Evolutionary conservation across 306 rosid species (phyloP).

Genomic region (Macrotyloma uniflorum): DNA sequence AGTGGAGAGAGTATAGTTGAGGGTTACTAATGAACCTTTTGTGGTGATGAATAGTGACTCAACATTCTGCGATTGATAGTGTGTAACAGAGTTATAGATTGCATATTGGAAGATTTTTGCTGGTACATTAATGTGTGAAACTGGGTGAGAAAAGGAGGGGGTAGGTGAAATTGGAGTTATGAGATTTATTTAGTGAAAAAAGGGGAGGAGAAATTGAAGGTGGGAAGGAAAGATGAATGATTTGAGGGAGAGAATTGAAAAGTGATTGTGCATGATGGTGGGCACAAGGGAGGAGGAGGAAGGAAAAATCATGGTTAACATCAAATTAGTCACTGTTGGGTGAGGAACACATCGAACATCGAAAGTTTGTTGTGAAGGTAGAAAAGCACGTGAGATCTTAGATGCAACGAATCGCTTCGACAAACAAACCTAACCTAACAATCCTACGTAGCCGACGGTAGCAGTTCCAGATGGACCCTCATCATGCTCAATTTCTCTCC

Average conservation of each 20-base stretch:
- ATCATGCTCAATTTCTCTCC: neutral
- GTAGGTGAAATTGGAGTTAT: too few species aligned
- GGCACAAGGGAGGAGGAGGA: neutral
- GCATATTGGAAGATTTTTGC: too few species aligned
- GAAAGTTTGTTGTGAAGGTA: neutral
- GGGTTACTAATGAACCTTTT: neutral
- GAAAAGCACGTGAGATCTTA: neutral
- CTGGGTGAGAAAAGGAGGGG: neutral
- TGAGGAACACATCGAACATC: neutral
- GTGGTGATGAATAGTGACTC: neutral
- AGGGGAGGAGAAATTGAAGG: neutral
- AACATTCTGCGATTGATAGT: neutral
- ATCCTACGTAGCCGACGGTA: constrained; percentile 25
- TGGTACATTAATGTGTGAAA: neutral
- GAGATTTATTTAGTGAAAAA: too few species aligned
- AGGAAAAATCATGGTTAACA: neutral
- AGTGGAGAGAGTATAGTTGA: neutral
- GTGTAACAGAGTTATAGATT: too few species aligned
- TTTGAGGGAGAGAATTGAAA: neutral
- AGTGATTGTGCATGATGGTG: neutral
- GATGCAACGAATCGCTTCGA: neutral
- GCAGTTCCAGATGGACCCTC: constrained; percentile 18
- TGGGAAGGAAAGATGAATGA: too few species aligned
- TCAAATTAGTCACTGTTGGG: neutral
- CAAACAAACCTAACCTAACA: neutral